Evolutionary conservation across 306 rosid species (phyloP).

Genomic region (Betula pendula): DNA sequence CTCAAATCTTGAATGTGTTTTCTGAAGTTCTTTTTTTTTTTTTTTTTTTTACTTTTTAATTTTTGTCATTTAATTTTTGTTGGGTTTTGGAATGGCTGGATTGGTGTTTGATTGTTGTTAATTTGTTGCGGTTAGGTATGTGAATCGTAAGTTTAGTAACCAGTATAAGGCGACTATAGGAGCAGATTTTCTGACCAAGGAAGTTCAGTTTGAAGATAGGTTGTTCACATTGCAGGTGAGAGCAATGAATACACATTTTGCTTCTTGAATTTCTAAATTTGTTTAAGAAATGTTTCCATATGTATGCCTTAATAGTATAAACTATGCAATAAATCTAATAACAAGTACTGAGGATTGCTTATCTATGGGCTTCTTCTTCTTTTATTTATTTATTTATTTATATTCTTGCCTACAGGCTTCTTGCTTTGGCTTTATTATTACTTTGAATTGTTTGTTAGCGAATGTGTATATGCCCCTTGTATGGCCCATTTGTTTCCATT

Average conservation of each 20-base stretch:
- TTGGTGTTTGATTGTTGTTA: conserved; percentile 18
- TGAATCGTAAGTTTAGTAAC: conserved; percentile 96
- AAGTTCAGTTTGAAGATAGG: conserved; percentile 98
- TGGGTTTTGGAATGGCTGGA: conserved; percentile 7
- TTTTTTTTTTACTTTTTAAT: not conserved
- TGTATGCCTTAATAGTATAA: not conserved
- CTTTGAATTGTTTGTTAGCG: not conserved
- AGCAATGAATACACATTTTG: conserved; percentile 3
- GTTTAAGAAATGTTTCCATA: not conserved
- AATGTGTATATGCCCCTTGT: not conserved
- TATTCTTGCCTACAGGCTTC: not conserved
- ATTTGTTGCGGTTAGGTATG: conserved; percentile 60
- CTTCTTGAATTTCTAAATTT: not conserved
- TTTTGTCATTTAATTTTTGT: not conserved
- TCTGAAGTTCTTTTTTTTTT: not conserved
- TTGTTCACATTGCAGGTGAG: conserved; percentile 96
- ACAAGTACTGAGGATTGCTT: not conserved
- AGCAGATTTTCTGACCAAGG: conserved; percentile 99
- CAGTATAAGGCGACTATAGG: conserved; percentile 99
- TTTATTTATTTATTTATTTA: too few relatives aligned
- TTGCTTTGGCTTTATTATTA: not conserved
- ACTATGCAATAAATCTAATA: not conserved
- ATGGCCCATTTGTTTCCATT: not conserved
- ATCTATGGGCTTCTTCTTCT: too few relatives aligned
- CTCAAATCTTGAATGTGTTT: conserved; percentile 26